Evolutionary conservation across 805 yeast species (phyloP).

Genomic region (Saturnispora serradocipensis): DNA sequence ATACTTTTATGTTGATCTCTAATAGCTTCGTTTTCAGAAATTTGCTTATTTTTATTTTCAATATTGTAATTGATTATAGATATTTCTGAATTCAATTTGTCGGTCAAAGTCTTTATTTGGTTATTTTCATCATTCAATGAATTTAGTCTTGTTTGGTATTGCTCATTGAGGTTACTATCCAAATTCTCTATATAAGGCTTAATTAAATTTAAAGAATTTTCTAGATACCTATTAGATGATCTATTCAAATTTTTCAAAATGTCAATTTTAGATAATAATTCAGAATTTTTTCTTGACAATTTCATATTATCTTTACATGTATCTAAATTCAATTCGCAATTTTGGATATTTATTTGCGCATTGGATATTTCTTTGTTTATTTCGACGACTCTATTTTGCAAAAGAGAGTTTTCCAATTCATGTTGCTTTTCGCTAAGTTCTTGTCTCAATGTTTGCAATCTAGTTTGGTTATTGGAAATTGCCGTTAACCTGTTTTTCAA

Average conservation of each 20-base stretch:
- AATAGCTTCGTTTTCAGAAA: neutral
- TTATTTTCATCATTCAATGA: conserved; percentile 9
- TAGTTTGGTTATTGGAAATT: conserved; percentile 36
- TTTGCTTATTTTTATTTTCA: neutral
- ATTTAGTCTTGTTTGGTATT: conserved; percentile 1
- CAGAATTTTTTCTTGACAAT: conserved; percentile 48
- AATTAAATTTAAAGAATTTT: conserved; percentile 7
- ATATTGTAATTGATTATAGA: conserved; percentile 5
- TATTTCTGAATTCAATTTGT: conserved; percentile 9
- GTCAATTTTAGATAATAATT: conserved; percentile 44
- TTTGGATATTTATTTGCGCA: conserved; percentile 29
- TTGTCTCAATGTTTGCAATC: conserved; percentile 36
- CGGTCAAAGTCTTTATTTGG: conserved; percentile 10
- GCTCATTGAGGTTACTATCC: conserved; percentile 7
- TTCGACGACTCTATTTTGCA: conserved; percentile 20
- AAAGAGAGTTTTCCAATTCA: conserved; percentile 27
- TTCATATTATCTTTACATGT: conserved; percentile 41
- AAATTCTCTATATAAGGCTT: conserved; percentile 8
- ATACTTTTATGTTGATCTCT: neutral
- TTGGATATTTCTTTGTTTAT: conserved; percentile 30
- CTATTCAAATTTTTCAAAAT: conserved; percentile 15
- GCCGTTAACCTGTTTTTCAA: conserved; percentile 32
- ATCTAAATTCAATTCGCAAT: conserved; percentile 41
- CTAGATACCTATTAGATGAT: conserved; percentile 14
- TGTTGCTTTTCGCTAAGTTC: conserved; percentile 32